These are phyloP conservation scores for Aphanomyces stellatus DNA, from an alignment of 352 stramenopile genomes.

Conservation along the genomic window DNA sequence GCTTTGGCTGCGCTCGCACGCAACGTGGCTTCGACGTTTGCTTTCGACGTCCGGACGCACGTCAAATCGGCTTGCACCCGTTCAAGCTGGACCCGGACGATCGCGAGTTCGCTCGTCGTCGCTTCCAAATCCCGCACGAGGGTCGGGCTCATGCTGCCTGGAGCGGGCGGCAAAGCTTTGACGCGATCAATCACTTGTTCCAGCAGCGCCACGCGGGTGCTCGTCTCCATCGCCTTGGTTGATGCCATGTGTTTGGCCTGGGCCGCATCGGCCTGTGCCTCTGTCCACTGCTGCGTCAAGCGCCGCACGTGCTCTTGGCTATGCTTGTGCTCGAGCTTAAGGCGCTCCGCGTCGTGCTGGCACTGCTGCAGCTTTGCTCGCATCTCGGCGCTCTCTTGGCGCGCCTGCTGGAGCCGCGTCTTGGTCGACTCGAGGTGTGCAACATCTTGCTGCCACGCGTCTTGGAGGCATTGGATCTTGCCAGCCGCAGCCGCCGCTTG, in stretches of 20 bases:
- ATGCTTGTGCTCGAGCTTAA: not conserved
- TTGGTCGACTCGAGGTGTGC: constrained; percentile 40
- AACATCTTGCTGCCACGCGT: constrained; percentile 29
- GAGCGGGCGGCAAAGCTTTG: too few species aligned
- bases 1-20: not conserved
- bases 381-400: constrained; percentile 40
- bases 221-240: not conserved
- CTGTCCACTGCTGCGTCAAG: not conserved
- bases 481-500: constrained; percentile 28
- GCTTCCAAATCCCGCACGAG: too few species aligned
- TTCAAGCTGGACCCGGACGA: too few species aligned
- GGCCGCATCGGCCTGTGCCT: not conserved
- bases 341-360: constrained; percentile 32
- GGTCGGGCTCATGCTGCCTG: too few species aligned
- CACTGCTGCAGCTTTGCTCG: constrained; percentile 50
- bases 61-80: too few species aligned
- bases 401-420: constrained; percentile 40
- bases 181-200: not conserved
- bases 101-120: too few species aligned
- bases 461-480: constrained; percentile 12
- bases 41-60: too few species aligned
- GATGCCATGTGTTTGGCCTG: not conserved
- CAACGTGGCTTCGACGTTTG: too few species aligned
- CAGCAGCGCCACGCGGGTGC: not conserved
- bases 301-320: not conserved